Percentiles rank a stretch among this genome's conserved stretches.
These are phyloP conservation scores for Hemileia vastatrix DNA, from an alignment of 1,284 basidiomycete species.

Conservation along the genomic window DNA sequence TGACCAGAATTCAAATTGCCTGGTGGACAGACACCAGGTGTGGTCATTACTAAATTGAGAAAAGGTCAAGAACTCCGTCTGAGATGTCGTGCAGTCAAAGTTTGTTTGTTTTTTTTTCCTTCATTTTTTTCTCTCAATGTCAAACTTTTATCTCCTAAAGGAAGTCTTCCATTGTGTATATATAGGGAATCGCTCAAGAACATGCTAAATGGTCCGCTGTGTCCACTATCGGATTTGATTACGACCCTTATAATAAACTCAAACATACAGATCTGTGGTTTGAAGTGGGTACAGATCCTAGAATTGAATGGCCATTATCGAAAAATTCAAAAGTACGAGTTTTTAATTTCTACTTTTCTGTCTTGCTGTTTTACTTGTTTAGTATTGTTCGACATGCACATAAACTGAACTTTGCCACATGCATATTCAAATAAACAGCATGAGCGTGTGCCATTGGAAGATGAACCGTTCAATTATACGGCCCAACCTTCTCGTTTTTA, in stretches of 20 bases:
- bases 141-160: neutral
- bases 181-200: constrained; percentile 88
- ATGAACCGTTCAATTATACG: constrained; percentile 72
- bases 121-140: neutral
- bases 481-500: constrained; percentile 82
- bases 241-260: constrained; percentile 95
- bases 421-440: constrained; percentile 50
- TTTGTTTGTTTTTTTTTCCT: constrained; percentile 39
- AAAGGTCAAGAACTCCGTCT: constrained; percentile 86
- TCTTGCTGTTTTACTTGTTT: neutral
- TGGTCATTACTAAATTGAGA: constrained; percentile 82
- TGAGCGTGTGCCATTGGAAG: constrained; percentile 67
- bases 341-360: neutral
- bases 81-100: constrained; percentile 86
- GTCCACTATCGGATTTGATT: constrained; percentile 90
- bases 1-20: constrained; percentile 19
- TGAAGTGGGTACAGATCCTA: constrained; percentile 54
- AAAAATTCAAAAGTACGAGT: constrained; percentile 54
- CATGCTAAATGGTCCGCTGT: constrained; percentile 99
- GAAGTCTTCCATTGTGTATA: neutral
- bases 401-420: no score
- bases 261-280: constrained; percentile 95
- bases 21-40: constrained; percentile 39
- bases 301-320: constrained; percentile 69
- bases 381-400: no score